phyloP scores from a whole-genome alignment of 768 basidiomycete genomes.

The Macrolepiota fuliginosa region DNA sequence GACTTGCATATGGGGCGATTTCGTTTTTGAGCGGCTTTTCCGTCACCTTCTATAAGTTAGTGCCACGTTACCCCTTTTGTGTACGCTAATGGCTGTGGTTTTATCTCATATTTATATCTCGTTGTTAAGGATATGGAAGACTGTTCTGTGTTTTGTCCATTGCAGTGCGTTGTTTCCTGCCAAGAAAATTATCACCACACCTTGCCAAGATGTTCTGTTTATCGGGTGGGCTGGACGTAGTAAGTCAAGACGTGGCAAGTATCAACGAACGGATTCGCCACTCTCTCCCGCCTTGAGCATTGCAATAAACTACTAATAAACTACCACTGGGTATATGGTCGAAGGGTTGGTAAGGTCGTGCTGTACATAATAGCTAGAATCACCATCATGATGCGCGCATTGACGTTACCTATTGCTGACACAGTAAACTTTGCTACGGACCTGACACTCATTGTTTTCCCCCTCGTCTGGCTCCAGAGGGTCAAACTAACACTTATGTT shows the following conservation, averaged over 20 bases:
- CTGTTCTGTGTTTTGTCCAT: background rate
- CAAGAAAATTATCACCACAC: background rate
- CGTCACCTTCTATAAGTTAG: background rate
- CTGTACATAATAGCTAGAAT: background rate
- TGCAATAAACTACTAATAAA: too few relatives aligned
- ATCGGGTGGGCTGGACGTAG: too few relatives aligned
- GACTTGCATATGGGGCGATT: background rate
- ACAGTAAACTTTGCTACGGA: background rate
- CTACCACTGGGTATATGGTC: background rate
- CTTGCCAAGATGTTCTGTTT: background rate
- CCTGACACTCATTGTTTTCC: background rate
- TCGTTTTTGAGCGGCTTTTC: background rate
- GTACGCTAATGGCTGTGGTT: too few relatives aligned
- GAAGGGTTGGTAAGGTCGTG: background rate
- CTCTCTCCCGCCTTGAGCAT: background rate
- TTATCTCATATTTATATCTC: background rate
- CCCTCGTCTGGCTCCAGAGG: background rate
- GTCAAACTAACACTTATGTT: background rate
- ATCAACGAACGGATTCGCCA: background rate
- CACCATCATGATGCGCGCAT: background rate
- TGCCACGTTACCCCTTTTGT: background rate
- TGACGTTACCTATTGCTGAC: background rate
- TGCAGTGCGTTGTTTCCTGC: background rate
- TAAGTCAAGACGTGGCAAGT: background rate
- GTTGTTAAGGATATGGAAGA: background rate